Conservation (phyloP, 257 asterid species). For the Cinchona pubescens region DNA sequence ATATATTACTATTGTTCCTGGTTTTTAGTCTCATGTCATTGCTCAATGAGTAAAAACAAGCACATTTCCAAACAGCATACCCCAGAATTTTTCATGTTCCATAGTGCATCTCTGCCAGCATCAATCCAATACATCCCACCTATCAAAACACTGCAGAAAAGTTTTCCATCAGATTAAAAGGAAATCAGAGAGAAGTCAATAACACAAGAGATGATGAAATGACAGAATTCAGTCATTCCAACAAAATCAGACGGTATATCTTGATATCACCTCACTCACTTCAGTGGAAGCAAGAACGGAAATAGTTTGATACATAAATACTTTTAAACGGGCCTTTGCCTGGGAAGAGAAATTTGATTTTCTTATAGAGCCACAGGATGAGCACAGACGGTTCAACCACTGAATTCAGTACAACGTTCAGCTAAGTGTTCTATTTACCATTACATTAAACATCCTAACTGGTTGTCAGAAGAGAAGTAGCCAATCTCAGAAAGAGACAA, state of each 20-base stretch:
- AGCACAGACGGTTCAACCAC: background rate
- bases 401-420: background rate
- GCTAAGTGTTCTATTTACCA: background rate
- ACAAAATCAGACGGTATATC: background rate
- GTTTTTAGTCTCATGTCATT: no score
- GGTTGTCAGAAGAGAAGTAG: no score
- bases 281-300: no score
- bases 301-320: background rate
- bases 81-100: conserved; percentile 75
- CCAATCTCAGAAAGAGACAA: background rate
- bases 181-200: background rate
- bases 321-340: background rate
- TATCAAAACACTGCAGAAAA: conserved; percentile 52
- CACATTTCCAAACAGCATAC: conserved; percentile 31
- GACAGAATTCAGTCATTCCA: background rate
- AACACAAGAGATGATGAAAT: background rate
- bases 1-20: background rate
- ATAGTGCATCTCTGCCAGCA: conserved; percentile 59
- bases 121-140: conserved; percentile 57
- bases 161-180: conserved; percentile 8
- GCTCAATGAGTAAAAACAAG: conserved; percentile 9
- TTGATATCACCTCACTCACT: background rate
- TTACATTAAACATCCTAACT: background rate
- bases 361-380: background rate
- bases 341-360: background rate